phyloP scores from a whole-genome alignment of 805 yeast genomes.

The Hanseniaspora clermontiae region DNA sequence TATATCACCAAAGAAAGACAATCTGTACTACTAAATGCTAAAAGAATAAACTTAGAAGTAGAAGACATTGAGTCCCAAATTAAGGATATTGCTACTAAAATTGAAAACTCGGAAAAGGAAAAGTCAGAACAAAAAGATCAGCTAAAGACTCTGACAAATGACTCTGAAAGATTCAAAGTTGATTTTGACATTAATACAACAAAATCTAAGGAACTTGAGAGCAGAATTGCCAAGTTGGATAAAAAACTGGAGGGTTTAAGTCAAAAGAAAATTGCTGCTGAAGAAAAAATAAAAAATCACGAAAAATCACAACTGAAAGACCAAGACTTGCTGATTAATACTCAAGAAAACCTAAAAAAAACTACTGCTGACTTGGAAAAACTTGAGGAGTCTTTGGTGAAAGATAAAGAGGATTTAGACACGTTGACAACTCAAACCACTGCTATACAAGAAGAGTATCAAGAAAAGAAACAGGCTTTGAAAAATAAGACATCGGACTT shows the following conservation, averaged over 20 bases:
- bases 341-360: constrained; percentile 28
- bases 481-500: constrained; percentile 62
- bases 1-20: constrained; percentile 55
- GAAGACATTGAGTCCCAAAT: constrained; percentile 28
- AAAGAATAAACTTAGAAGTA: constrained; percentile 34
- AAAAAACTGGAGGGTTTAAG: constrained; percentile 20
- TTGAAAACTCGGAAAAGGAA: constrained; percentile 31
- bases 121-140: constrained; percentile 28
- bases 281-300: constrained; percentile 64
- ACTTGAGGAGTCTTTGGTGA: constrained; percentile 34
- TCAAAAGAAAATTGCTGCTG: constrained; percentile 42
- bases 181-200: constrained; percentile 21
- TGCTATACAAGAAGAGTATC: constrained; percentile 45
- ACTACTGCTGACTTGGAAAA: constrained; percentile 28
- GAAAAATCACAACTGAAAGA: constrained; percentile 44
- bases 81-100: constrained; percentile 31
- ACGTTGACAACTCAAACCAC: constrained; percentile 35
- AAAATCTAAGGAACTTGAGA: constrained; percentile 22
- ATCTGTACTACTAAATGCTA: constrained; percentile 40
- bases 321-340: constrained; percentile 40
- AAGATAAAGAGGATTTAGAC: constrained; percentile 33
- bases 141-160: constrained; percentile 27
- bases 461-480: constrained; percentile 49
- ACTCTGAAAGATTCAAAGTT: constrained; percentile 26
- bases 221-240: constrained; percentile 22